Conservation (phyloP, 106 monocot species). For the Allium cepa region DNA sequence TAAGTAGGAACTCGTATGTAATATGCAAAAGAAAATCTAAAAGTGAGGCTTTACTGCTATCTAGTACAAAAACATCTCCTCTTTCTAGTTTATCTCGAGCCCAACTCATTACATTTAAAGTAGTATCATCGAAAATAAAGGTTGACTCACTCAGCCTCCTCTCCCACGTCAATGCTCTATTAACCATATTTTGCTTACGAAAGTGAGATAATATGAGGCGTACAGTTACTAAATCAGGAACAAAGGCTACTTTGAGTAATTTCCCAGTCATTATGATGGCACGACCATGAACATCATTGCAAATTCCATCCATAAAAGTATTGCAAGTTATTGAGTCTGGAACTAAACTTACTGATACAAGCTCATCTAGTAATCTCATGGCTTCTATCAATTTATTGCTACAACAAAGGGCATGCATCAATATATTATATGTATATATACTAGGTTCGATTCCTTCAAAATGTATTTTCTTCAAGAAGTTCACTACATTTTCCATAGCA, state of each 20-base stretch:
- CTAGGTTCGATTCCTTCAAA: conserved; percentile 57
- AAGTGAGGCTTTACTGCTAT: conserved; percentile 29
- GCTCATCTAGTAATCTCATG: conserved; percentile 47
- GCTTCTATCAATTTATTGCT: conserved; percentile 44
- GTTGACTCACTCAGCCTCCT: conserved; percentile 47
- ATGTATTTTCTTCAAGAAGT: conserved; percentile 39
- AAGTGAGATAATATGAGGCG: conserved; percentile 81
- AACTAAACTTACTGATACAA: conserved; percentile 32
- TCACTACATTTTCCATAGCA: conserved; percentile 37
- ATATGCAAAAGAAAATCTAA: conserved; percentile 68
- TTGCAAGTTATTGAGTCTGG: conserved; percentile 84
- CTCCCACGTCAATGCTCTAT: conserved; percentile 61
- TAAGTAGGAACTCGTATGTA: conserved; percentile 34
- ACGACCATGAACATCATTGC: conserved; percentile 55
- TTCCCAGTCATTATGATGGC: conserved; percentile 64
- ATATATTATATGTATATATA: conserved; percentile 88
- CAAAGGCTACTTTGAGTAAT: conserved; percentile 70
- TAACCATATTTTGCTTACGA: conserved; percentile 64
- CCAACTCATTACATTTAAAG: conserved; percentile 54
- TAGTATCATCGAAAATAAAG: conserved; percentile 54
- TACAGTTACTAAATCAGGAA: conserved; percentile 66
- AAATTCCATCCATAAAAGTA: conserved; percentile 73
- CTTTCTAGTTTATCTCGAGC: conserved; percentile 31
- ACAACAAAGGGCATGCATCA: conserved; percentile 70
- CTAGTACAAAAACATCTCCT: background rate